phyloP scores from a whole-genome alignment of 768 basidiomycete species.

The Mrakia frigida region DNA sequence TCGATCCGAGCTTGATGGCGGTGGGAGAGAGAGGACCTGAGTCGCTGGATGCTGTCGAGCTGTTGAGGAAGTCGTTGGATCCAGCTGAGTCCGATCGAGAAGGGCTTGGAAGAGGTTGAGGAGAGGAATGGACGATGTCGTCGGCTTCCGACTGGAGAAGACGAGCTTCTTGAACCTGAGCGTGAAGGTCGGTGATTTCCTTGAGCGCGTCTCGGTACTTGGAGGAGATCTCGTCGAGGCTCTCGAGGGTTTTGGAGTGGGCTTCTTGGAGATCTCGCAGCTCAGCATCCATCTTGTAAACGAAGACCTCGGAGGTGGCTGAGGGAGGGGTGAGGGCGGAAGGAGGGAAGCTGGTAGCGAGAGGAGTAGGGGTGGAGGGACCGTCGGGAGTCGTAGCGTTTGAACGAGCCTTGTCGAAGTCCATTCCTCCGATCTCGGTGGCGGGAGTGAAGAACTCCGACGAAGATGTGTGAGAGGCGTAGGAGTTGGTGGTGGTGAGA shows the following conservation, averaged over 20 bases:
- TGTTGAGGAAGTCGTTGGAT: neutral
- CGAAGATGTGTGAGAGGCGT: neutral
- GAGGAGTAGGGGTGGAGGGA: conserved; percentile 4
- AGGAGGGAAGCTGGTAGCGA: neutral
- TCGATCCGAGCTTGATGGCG: conserved; percentile 7
- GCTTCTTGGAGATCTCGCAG: conserved; percentile 54
- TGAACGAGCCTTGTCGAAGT: neutral
- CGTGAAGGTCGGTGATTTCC: conserved; percentile 86
- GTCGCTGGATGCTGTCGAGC: neutral
- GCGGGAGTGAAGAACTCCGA: neutral
- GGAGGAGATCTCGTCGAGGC: conserved; percentile 37
- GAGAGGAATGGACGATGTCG: neutral
- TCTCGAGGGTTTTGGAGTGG: conserved; percentile 33
- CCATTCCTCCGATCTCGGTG: conserved; percentile 3
- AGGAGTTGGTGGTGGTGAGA: neutral
- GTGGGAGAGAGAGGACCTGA: neutral
- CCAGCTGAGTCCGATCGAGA: neutral
- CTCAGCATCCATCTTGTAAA: conserved; percentile 47
- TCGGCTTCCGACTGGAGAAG: conserved; percentile 5
- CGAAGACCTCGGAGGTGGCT: conserved; percentile 15
- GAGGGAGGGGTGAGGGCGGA: neutral
- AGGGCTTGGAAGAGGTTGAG: neutral
- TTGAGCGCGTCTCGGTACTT: conserved; percentile 60
- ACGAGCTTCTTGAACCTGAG: conserved; percentile 86
- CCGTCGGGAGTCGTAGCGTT: neutral